A percentile compares a stretch with the other conserved stretches of the same genome.
phyloP scores from a whole-genome alignment of 805 yeast species.

The Nakazawaea holstii region DNA sequence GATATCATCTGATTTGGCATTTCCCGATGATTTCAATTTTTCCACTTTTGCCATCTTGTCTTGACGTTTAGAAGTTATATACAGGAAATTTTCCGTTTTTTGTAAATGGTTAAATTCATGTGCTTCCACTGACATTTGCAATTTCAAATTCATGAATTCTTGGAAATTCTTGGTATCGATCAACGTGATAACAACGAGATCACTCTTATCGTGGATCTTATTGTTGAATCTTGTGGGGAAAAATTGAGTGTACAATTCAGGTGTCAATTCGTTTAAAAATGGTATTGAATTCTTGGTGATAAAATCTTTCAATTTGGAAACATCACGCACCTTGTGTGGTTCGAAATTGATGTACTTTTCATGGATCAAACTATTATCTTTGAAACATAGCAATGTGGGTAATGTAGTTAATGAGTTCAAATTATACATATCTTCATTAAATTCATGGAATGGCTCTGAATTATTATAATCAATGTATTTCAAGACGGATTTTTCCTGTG shows the following conservation, averaged over 20 bases:
- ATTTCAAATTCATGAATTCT: constrained; percentile 17
- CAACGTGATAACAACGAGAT: constrained; percentile 43
- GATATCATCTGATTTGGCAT: constrained; percentile 35
- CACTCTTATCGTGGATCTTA: constrained; percentile 26
- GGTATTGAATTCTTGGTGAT: constrained; percentile 46
- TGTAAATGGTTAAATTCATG: constrained; percentile 44
- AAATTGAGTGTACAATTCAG: constrained; percentile 27
- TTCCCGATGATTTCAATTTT: constrained; percentile 37
- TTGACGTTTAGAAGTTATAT: constrained; percentile 29
- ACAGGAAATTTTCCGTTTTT: constrained; percentile 32
- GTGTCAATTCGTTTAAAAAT: constrained; percentile 45
- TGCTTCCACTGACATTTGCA: constrained; percentile 19
- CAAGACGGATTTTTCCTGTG: constrained; percentile 35
- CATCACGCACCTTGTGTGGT: constrained; percentile 56
- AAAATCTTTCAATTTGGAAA: constrained; percentile 42
- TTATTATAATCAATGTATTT: constrained; percentile 39
- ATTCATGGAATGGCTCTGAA: constrained; percentile 25
- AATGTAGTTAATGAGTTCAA: constrained; percentile 50
- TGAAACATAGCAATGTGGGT: constrained; percentile 60
- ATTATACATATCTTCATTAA: constrained; percentile 40
- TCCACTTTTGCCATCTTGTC: constrained; percentile 39
- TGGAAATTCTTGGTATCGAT: constrained; percentile 34
- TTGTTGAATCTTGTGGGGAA: constrained; percentile 26
- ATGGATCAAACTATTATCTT: constrained; percentile 48
- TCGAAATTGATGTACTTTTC: constrained; percentile 55